Percentiles rank a stretch among this genome's conserved stretches.
phyloP scores from a whole-genome alignment of 768 basidiomycete genomes.

The Arthromyces matolae region DNA sequence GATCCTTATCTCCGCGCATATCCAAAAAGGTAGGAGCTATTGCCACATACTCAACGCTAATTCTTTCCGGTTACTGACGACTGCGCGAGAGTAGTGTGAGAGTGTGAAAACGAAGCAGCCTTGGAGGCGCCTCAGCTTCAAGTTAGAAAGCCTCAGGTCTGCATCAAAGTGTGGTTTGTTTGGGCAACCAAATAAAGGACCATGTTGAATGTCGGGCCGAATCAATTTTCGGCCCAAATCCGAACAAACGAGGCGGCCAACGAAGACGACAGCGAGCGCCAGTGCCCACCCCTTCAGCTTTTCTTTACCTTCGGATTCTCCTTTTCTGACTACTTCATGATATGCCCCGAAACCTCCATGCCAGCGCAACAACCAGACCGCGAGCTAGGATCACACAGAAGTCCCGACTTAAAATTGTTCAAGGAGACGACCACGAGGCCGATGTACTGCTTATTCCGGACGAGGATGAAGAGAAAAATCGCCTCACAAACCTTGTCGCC shows the following conservation, averaged over 20 bases:
- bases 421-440: constrained; percentile 75
- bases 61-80: too few relatives aligned
- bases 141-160: not conserved
- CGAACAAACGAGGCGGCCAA: constrained; percentile 57
- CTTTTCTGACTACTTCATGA: constrained; percentile 59
- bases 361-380: constrained; percentile 74
- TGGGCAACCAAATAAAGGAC: constrained; percentile 34
- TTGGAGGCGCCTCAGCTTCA: not conserved
- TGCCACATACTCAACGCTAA: too few relatives aligned
- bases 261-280: constrained; percentile 29
- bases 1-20: not conserved
- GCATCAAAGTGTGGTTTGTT: constrained; percentile 27
- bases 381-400: constrained; percentile 92
- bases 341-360: constrained; percentile 80
- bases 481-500: constrained; percentile 69
- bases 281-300: constrained; percentile 29
- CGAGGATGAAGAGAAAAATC: constrained; percentile 81
- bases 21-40: not conserved
- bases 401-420: constrained; percentile 80
- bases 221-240: constrained; percentile 60
- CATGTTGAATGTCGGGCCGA: constrained; percentile 50
- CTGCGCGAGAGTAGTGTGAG: too few relatives aligned
- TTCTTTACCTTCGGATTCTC: constrained; percentile 31
- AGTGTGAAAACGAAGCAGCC: too few relatives aligned
- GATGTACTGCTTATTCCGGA: constrained; percentile 80